Evolutionary conservation across 495 filamentous ascomycete genomes (phyloP).

Genomic region (Aspergillus cavernicola): DNA sequence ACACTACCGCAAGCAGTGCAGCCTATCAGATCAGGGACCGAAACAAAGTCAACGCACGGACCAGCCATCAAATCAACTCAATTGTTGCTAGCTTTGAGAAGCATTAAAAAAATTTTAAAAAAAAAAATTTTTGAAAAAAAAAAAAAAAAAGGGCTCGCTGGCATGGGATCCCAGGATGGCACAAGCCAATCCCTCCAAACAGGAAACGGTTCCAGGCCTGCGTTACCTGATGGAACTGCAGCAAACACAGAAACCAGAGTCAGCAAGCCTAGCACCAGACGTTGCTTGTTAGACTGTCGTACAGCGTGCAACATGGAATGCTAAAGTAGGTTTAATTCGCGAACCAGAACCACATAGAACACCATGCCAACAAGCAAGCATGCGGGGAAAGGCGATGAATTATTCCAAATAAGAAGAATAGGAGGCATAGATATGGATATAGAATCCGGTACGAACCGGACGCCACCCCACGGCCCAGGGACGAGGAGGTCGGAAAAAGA

Average conservation of each 20-base stretch:
- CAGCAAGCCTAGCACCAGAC: neutral
- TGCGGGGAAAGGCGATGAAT: neutral
- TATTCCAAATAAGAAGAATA: neutral
- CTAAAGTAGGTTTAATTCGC: neutral
- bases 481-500: neutral
- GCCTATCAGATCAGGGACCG: neutral
- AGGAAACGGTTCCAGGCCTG: neutral
- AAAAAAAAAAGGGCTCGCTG: too few relatives aligned
- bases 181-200: neutral
- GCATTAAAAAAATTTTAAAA: too few relatives aligned
- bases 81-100: neutral
- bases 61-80: neutral
- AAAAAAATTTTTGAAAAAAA: neutral
- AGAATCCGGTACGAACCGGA: neutral
- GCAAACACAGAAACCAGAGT: conserved; percentile 9
- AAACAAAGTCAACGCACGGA: neutral
- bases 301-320: conserved; percentile 5
- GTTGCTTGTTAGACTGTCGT: conserved; percentile 1
- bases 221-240: conserved; percentile 3
- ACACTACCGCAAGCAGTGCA: neutral
- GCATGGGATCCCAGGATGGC: neutral
- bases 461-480: neutral
- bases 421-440: neutral
- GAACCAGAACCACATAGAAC: neutral
- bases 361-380: neutral